Base-by-base conservation (phyloP, 1,284 basidiomycete genomes). In the Takashimella tepidaria region DNA sequence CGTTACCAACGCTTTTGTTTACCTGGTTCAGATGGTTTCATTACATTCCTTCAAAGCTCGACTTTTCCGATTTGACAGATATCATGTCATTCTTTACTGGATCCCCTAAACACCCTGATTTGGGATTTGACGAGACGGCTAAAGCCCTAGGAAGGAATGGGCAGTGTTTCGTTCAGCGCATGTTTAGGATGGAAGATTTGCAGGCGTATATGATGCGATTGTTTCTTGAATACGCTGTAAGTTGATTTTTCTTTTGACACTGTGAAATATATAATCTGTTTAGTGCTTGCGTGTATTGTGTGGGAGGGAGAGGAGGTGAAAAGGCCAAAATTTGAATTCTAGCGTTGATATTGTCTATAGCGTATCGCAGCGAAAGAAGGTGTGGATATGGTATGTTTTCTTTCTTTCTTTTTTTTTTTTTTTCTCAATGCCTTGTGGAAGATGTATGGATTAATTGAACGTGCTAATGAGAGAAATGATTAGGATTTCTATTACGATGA, bases 1-100 rank as follows among this genome's bases (percentile, higher is more conserved):
- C n/a, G n/a, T n/a, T n/a, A n/a, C n/a, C n/a, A n/a, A n/a, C 10
- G 44, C 44, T 53, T 20, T 47, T 27, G 10, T 10, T 19, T 19
- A n/a, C n/a, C n/a, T n/a, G n/a, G 24, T 3, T 12, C 51, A 73
- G 70, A 4, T 75, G 73, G 73, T 74, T 74, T 62, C 68, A 69
- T 60, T 75, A 75, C 51, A 66, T 76, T 21, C 72, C 73, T 5
- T 57, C 71, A 45, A 69, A 71, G 50, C 60, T 76, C 37, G 74
- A 75, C 56, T 76, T 71, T 53, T 66, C 68, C 25, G 74, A 76
- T 55, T 54, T 76, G 23, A 56, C 65, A 5, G 67, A 70, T 48
- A 76, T 75, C 53, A 61, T 76, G 47, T 65, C 69, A 12, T 76
- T 76, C 57, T 72, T 76, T 51, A 62, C 72, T 8, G 74, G 74